Conservation (phyloP, 345 rosid species). For the Eucalyptus pauciflora region DNA sequence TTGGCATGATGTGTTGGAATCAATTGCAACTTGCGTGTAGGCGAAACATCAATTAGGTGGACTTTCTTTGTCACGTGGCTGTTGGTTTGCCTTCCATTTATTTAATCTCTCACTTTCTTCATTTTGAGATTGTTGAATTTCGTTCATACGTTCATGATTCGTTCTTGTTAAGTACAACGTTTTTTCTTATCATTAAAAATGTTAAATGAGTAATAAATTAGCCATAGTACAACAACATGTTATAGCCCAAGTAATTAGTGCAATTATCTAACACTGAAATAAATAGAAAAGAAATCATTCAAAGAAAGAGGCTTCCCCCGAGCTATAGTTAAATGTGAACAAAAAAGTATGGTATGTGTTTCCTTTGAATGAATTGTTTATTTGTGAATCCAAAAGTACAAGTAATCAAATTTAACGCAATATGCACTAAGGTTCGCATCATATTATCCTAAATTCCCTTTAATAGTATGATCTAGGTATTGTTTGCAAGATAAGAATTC, state of each 20-base stretch:
- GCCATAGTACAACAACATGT: not conserved
- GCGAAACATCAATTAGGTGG: no score
- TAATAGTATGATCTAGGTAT: not conserved
- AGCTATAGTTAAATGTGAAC: not conserved
- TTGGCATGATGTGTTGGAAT: no score
- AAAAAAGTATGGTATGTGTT: not conserved
- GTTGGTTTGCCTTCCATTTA: no score
- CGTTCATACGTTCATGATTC: not conserved
- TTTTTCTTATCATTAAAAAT: not conserved
- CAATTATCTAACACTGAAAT: no score
- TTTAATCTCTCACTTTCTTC: not conserved
- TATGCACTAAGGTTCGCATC: not conserved
- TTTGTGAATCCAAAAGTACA: not conserved
- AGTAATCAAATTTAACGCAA: not conserved
- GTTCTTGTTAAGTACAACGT: fast-evolving
- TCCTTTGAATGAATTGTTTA: not conserved
- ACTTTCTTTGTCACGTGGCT: no score
- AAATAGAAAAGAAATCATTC: no score
- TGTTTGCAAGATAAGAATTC: not conserved
- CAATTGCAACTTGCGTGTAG: no score
- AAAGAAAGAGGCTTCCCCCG: not conserved
- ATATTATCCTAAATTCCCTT: not conserved
- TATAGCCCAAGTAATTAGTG: not conserved
- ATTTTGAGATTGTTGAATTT: no score
- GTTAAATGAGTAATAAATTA: not conserved